Percentiles rank a stretch among this genome's conserved stretches.
Evolutionary conservation across 225 moss, liverwort and hornwort species (phyloP).

Genomic region (Pseudisothecium myosuroides): DNA sequence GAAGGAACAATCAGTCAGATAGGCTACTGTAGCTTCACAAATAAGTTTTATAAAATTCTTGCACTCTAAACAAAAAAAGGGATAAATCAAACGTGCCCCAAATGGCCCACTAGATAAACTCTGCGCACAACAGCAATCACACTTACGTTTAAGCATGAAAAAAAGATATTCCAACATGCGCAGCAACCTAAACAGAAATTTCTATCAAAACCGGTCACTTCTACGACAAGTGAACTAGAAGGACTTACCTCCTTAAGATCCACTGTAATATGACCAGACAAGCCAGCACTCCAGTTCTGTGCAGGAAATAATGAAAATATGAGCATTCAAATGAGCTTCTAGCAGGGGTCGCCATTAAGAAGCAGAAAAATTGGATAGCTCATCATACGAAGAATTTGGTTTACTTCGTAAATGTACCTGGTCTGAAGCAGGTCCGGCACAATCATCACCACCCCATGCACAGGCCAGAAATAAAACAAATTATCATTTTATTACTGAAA

Average conservation of each 20-base stretch:
- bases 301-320: background rate
- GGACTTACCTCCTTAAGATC: conserved; percentile 70
- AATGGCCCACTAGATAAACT: background rate
- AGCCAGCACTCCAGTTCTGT: conserved; percentile 76
- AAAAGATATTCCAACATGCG: background rate
- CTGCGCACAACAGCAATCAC: background rate
- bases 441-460: conserved; percentile 18
- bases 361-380: background rate
- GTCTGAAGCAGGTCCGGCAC: conserved; percentile 18
- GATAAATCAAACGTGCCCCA: background rate
- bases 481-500: background rate
- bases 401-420: conserved; percentile 14
- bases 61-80: background rate
- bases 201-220: background rate
- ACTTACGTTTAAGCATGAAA: background rate
- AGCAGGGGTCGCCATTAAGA: background rate
- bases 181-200: background rate
- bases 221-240: background rate
- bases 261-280: conserved; percentile 76
- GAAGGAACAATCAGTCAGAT: background rate
- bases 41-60: background rate
- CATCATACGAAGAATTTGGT: background rate
- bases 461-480: conserved; percentile 5
- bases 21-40: background rate
- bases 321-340: background rate